Evolutionary conservation across 768 basidiomycete genomes (phyloP).

Genomic region (Podaxis sp.): DNA sequence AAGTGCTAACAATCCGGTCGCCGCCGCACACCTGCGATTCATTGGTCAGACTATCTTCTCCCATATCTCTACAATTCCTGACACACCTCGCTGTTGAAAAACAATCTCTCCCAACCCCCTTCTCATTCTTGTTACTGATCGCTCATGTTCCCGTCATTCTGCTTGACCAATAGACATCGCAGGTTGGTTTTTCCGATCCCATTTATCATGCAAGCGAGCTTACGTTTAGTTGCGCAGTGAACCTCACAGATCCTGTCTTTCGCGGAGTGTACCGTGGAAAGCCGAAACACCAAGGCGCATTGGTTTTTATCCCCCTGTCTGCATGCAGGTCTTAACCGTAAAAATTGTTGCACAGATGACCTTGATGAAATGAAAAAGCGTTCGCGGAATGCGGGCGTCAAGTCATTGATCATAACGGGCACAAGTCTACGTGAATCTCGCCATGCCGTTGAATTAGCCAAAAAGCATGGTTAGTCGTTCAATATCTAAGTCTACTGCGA

Average conservation of each 20-base stretch:
- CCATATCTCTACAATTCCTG: background rate
- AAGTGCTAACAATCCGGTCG: background rate
- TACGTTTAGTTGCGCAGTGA: conserved; percentile 13
- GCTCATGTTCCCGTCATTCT: background rate
- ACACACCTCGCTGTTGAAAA: background rate
- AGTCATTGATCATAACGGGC: conserved; percentile 74
- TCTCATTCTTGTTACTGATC: background rate
- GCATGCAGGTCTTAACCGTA: background rate
- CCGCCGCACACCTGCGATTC: conserved; percentile 1
- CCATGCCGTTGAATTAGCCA: conserved; percentile 57
- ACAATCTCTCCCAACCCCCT: background rate
- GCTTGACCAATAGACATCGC: background rate
- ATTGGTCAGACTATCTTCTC: background rate
- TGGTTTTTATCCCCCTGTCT: background rate
- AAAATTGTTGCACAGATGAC: conserved; percentile 44
- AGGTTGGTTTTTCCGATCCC: background rate
- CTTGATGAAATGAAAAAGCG: conserved; percentile 53
- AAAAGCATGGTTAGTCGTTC: conserved; percentile 39
- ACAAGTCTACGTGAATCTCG: conserved; percentile 62
- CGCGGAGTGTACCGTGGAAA: conserved; percentile 46
- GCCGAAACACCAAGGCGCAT: conserved; percentile 44
- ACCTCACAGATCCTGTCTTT: conserved; percentile 54
- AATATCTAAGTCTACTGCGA: background rate
- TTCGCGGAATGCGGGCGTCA: conserved; percentile 54
- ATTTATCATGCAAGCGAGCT: background rate